These are phyloP conservation scores for Pulveroboletus frians DNA, from an alignment of 768 basidiomycete genomes.

Conservation along the genomic window DNA sequence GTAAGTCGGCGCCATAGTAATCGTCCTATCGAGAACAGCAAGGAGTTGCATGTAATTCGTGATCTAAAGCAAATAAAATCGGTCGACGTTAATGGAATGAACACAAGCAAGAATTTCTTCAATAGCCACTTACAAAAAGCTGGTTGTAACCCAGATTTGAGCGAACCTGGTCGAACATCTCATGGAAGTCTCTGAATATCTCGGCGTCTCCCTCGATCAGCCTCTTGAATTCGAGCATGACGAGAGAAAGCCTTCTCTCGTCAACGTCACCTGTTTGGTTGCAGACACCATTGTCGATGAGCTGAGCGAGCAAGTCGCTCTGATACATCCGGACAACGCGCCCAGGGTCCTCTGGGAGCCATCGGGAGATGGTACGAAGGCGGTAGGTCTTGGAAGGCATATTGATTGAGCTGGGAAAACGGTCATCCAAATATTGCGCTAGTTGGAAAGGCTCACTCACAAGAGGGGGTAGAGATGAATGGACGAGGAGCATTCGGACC, in stretches of 20 bases:
- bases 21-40: slow-evolving; percentile 12
- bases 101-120: background rate
- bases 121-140: slow-evolving; percentile 4
- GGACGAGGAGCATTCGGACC: background rate
- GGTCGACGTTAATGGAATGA: background rate
- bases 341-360: slow-evolving; percentile 13
- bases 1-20: slow-evolving; percentile 14
- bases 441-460: background rate
- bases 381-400: slow-evolving; percentile 16
- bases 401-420: background rate
- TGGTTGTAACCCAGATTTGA: background rate
- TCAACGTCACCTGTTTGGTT: slow-evolving; percentile 2
- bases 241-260: slow-evolving; percentile 6
- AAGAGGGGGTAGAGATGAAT: background rate
- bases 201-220: slow-evolving; percentile 20
- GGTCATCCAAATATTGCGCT: background rate
- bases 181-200: slow-evolving; percentile 20
- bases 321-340: slow-evolving; percentile 1
- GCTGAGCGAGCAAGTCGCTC: slow-evolving; percentile 24
- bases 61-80: background rate
- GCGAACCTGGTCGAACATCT: slow-evolving; percentile 20
- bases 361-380: slow-evolving; percentile 19
- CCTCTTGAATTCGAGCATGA: slow-evolving; percentile 21
- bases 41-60: slow-evolving; percentile 3
- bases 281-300: slow-evolving; percentile 16